Percentiles rank a stretch among this genome's conserved stretches.
These are phyloP conservation scores for Corymbia citriodora DNA, from an alignment of 441 rosid species.

Conservation along the genomic window DNA sequence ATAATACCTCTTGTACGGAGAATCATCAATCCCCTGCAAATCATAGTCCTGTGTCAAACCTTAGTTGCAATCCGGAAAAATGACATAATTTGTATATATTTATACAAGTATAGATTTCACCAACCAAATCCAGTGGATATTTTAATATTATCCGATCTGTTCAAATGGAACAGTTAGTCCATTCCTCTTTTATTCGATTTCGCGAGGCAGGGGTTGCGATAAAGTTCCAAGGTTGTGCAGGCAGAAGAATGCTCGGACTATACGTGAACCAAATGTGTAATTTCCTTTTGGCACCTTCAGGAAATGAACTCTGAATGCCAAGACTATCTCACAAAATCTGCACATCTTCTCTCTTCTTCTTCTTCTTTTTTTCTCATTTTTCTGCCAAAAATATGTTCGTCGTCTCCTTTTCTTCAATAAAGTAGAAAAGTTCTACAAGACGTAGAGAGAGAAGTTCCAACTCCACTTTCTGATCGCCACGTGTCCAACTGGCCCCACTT, in stretches of 20 bases:
- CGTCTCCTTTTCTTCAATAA: too few relatives aligned
- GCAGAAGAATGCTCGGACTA: neutral
- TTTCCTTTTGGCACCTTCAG: neutral
- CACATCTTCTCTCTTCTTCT: too few relatives aligned
- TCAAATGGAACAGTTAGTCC: neutral
- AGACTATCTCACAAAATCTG: neutral
- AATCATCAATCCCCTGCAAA: neutral
- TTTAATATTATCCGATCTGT: neutral
- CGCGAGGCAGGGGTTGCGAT: neutral
- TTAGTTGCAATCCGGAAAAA: neutral
- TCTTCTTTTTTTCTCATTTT: too few relatives aligned
- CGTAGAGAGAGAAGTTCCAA: too few relatives aligned
- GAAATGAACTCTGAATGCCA: neutral
- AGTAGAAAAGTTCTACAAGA: too few relatives aligned
- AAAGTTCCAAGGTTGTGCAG: neutral
- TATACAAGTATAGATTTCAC: neutral
- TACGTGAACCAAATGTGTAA: too few relatives aligned
- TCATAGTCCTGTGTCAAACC: neutral
- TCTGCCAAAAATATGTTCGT: too few relatives aligned
- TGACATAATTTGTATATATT: neutral
- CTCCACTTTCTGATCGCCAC: too few relatives aligned
- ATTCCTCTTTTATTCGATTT: neutral
- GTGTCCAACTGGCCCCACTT: too few relatives aligned
- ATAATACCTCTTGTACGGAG: neutral
- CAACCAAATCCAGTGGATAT: neutral